Base-by-base conservation (phyloP, 768 basidiomycete genomes). In the Calocybe indica region DNA sequence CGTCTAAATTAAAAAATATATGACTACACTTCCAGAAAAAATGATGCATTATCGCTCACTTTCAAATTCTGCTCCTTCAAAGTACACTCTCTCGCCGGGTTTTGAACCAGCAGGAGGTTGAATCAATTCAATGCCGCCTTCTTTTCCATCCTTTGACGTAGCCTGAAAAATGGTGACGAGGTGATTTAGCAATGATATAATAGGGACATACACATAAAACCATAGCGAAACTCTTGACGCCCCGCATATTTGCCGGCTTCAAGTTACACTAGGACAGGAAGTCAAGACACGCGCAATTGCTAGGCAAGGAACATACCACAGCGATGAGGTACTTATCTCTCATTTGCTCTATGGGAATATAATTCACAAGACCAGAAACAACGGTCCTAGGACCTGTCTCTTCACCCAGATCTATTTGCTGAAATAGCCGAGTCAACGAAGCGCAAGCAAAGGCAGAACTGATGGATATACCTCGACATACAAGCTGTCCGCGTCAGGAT, bases 201-300 rank as follows among this genome's bases (percentile, higher is more conserved):
- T 22, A 22, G 45, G 42, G 28, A 65, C 83, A 40, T 64, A 92
- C 92, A 60, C 86, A 88, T 52, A 99, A 83, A 34, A 99, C 88
- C 96, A 99, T 98, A 31, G 93, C 96, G 59, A 88, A 95, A 50
- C 92, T 95, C 72, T 97, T 98, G 56, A 99, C 84, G 2, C 96
- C 96, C 49, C 95, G 84, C 95, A 99, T 98, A 55, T 75, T 84
- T 6, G 88, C 95, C 5, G 95, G 95, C 67, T 99, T 98, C 51
- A 99, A 68, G 64, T 98, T 94, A 64, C 88, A 92, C 87, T 89
- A 46, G 2, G 28, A 50, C 22, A 29, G 41, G 46, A 41, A 31
- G 14, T 34, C 34, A 41, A 30, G n/a, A 43, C 31, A 40, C 11
- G 30, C 35, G 37, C 43, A 41, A 39, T n/a, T 34, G 7, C 5